These are phyloP conservation scores for Amanita pseudoporphyria DNA, from an alignment of 768 basidiomycete species.

Conservation along the genomic window DNA sequence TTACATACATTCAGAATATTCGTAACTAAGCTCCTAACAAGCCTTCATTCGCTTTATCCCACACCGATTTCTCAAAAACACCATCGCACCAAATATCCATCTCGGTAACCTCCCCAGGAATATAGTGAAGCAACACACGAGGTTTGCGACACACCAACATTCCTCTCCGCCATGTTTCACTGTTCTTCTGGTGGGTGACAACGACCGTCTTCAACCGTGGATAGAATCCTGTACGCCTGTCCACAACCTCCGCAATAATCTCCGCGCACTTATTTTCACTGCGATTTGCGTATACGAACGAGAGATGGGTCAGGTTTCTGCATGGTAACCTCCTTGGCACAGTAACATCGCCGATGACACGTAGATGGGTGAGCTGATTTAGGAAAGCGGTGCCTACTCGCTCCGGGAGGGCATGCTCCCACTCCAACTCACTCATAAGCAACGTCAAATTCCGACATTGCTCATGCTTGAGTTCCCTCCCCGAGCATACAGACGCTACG, in stretches of 20 bases:
- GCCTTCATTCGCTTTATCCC: constrained; percentile 15
- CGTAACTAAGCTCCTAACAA: constrained; percentile 10
- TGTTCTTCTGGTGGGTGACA: constrained; percentile 18
- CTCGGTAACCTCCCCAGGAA: constrained; percentile 18
- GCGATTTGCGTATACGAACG: constrained; percentile 16
- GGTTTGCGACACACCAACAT: constrained; percentile 8
- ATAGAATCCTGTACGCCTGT: constrained; percentile 15
- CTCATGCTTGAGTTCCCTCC: constrained; percentile 17
- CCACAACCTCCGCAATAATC: constrained; percentile 11
- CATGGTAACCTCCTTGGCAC: constrained; percentile 16
- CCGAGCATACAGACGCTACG: constrained; percentile 15
- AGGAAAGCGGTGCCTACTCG: constrained; percentile 20
- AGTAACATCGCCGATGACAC: constrained; percentile 20
- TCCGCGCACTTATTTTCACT: constrained; percentile 3
- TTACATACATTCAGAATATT: neutral
- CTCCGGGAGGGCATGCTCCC: constrained; percentile 14
- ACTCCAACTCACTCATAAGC: constrained; percentile 15
- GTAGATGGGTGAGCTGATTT: constrained; percentile 22
- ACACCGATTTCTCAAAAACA: constrained; percentile 20
- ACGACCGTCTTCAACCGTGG: constrained; percentile 23
- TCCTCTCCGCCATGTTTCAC: constrained; percentile 12
- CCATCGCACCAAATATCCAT: constrained; percentile 28
- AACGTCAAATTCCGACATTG: constrained; percentile 24
- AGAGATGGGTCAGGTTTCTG: constrained; percentile 21
- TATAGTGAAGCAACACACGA: constrained; percentile 17